These are phyloP conservation scores for Hemerocallis citrina DNA, from an alignment of 106 monocot species.

Conservation along the genomic window DNA sequence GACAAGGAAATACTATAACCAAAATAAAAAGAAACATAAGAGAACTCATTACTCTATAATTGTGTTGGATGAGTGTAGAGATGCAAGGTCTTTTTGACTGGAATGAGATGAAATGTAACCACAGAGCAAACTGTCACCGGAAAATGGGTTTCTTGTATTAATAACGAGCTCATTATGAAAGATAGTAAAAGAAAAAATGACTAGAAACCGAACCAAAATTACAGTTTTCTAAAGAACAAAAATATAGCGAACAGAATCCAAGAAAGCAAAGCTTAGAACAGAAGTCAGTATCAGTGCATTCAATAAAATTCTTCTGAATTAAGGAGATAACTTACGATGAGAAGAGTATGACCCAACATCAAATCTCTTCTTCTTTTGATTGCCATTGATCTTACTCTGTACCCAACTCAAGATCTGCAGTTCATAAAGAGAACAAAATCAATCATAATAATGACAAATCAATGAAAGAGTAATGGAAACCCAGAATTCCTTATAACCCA, in stretches of 20 bases:
- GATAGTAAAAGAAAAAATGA: too few relatives aligned
- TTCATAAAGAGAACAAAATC: not conserved
- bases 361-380: conserved; percentile 10
- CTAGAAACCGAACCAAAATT: not conserved
- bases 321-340: conserved; percentile 12
- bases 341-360: not conserved
- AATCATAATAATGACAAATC: not conserved
- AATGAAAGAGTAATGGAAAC: not conserved
- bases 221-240: too few relatives aligned
- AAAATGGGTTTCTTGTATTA: too few relatives aligned
- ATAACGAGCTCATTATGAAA: too few relatives aligned
- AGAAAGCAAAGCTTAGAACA: not conserved
- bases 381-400: conserved; percentile 11
- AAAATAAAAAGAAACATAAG: too few relatives aligned
- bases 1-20: too few relatives aligned
- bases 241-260: too few relatives aligned
- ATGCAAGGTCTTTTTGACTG: too few relatives aligned
- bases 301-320: not conserved
- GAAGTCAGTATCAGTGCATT: not conserved
- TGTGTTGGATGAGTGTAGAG: too few relatives aligned
- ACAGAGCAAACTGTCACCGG: too few relatives aligned
- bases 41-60: too few relatives aligned
- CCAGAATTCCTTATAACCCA: not conserved
- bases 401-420: conserved; percentile 14
- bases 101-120: not conserved